These are phyloP conservation scores for Malus hybrid DNA, from an alignment of 331 rosid species.

Conservation along the genomic window DNA sequence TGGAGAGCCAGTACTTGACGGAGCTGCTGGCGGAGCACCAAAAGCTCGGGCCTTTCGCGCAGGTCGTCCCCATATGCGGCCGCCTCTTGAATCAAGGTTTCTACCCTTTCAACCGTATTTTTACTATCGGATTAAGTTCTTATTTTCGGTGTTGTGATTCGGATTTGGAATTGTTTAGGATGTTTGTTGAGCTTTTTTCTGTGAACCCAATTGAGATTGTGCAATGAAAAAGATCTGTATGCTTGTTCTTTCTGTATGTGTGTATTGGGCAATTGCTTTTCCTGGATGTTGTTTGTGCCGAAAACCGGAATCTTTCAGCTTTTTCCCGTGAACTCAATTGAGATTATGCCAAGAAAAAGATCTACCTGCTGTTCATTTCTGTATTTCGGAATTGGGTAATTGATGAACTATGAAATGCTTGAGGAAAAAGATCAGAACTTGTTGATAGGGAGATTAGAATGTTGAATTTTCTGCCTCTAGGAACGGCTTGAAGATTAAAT, in stretches of 20 bases:
- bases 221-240: background rate
- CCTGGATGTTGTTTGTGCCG: background rate
- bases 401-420: background rate
- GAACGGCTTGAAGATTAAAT: background rate
- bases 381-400: background rate
- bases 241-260: background rate
- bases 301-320: background rate
- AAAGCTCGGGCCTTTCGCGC: constrained; percentile 50
- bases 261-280: background rate
- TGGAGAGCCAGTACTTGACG: constrained; percentile 77
- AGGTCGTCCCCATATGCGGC: constrained; percentile 80
- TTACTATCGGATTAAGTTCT: background rate
- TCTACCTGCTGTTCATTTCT: background rate
- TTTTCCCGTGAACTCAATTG: background rate
- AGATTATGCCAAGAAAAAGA: background rate
- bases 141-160: background rate
- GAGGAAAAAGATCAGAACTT: background rate
- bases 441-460: background rate
- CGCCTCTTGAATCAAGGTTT: constrained; percentile 92
- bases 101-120: background rate
- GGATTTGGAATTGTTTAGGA: background rate
- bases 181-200: background rate
- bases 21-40: constrained; percentile 63
- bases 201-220: background rate
- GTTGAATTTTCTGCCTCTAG: background rate